Conservation (phyloP, 768 basidiomycete species). For the Collybiopsis luxurians region DNA sequence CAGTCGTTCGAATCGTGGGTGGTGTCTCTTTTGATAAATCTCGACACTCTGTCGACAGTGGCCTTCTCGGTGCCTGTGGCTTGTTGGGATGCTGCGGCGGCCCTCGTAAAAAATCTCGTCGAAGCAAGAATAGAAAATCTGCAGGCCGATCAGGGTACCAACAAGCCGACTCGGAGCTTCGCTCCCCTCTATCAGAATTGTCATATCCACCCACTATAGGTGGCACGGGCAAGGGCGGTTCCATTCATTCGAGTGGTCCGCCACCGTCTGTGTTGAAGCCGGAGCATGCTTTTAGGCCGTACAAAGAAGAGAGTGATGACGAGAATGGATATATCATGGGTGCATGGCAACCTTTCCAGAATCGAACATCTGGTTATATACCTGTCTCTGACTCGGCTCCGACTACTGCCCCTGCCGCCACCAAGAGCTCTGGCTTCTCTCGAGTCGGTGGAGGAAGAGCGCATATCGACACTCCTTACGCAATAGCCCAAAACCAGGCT, state of each 20-base stretch:
- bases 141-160: conserved; percentile 2
- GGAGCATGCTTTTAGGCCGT: conserved; percentile 74
- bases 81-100: conserved; percentile 62
- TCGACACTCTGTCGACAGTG: conserved; percentile 75
- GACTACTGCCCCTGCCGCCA: conserved; percentile 19
- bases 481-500: conserved; percentile 40
- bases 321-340: conserved; percentile 88
- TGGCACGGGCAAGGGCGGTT: conserved; percentile 39
- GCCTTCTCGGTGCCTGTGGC: conserved; percentile 82
- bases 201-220: conserved; percentile 47
- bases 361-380: conserved; percentile 39
- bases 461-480: conserved; percentile 83
- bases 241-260: conserved; percentile 49
- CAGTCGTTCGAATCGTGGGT: conserved; percentile 71
- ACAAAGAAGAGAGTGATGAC: conserved; percentile 77
- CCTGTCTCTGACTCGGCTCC: conserved; percentile 39
- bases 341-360: conserved; percentile 81
- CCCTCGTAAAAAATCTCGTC: conserved; percentile 37
- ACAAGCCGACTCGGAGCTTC: not conserved
- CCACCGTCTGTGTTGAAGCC: conserved; percentile 75
- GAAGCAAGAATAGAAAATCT: conserved; percentile 7
- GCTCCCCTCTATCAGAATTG: conserved; percentile 1
- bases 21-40: conserved; percentile 83
- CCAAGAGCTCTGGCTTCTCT: conserved; percentile 64
- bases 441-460: conserved; percentile 87